phyloP scores from a whole-genome alignment of 768 basidiomycete species.

The Naganishia vishniacii region DNA sequence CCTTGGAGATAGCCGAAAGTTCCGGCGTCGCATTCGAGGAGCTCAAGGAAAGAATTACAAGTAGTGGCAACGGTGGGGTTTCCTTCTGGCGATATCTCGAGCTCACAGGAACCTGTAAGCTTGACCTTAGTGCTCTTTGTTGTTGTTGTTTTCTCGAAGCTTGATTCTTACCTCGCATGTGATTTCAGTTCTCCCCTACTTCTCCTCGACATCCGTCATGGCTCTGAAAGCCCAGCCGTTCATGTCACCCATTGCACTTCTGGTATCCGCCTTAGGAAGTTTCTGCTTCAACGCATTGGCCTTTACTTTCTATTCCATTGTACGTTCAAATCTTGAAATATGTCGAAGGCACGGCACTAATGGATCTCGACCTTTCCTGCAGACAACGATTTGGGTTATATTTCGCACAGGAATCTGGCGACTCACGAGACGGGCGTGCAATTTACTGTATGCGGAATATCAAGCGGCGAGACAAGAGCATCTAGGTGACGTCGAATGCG shows the following conservation, averaged over 20 bases:
- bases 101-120: constrained; percentile 9
- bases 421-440: background rate
- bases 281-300: background rate
- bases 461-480: background rate
- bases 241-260: background rate
- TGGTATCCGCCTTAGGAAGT: background rate
- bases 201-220: constrained; percentile 4
- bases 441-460: background rate
- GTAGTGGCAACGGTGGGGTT: background rate
- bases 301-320: constrained; percentile 7
- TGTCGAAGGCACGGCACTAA: background rate
- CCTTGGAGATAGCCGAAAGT: background rate
- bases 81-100: constrained; percentile 14
- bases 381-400: constrained; percentile 10
- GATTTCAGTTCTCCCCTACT: background rate
- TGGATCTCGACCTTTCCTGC: too few relatives aligned
- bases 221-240: constrained; percentile 8
- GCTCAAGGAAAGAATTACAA: background rate
- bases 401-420: constrained; percentile 13
- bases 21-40: background rate
- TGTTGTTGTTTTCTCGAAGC: too few relatives aligned
- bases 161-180: background rate
- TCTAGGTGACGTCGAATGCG: background rate
- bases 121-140: too few relatives aligned
- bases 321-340: background rate